Conservation (phyloP, 2,329 filamentous ascomycete species). For the Setomelanomma holmii region DNA sequence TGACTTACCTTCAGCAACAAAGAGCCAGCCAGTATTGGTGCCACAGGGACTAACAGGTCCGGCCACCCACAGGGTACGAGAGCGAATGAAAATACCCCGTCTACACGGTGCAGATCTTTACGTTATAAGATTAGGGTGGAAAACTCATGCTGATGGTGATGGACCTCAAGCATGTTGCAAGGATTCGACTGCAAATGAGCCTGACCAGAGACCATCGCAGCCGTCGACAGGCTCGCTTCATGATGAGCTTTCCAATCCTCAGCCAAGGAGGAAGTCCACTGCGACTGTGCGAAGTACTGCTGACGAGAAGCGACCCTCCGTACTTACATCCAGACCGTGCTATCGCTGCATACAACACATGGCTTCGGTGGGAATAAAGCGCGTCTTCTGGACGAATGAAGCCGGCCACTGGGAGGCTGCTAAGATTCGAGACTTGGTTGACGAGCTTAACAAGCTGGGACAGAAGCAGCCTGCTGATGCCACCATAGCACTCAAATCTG, state of each 20-base stretch:
- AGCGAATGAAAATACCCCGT: constrained; percentile 55
- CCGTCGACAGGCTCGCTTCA: constrained; percentile 51
- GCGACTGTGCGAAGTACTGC: not conserved
- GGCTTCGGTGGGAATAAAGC: constrained; percentile 60
- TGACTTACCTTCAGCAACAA: not conserved
- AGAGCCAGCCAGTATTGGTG: constrained; percentile 30
- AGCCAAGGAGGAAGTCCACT: not conserved
- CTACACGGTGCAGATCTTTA: constrained; percentile 61
- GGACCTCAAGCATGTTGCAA: constrained; percentile 4
- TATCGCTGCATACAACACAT: constrained; percentile 62
- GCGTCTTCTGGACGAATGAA: constrained; percentile 61
- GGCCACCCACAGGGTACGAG: constrained; percentile 30
- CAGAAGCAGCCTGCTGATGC: constrained; percentile 23
- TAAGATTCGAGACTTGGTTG: constrained; percentile 59
- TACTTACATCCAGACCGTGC: constrained; percentile 57
- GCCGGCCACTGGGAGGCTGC: constrained; percentile 59
- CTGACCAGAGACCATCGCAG: not conserved
- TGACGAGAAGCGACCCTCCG: constrained; percentile 21
- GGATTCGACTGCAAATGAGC: not conserved
- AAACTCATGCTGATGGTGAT: not conserved
- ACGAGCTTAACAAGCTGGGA: constrained; percentile 50
- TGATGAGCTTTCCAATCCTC: constrained; percentile 52
- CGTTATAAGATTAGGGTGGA: constrained; percentile 54
- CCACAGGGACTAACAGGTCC: constrained; percentile 35
- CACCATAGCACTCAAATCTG: constrained; percentile 26